Evolutionary conservation across 208 protist species (phyloP), one percentile per base, ranked within the genome.

Genomic region (Leishmania guyanensis): DNA sequence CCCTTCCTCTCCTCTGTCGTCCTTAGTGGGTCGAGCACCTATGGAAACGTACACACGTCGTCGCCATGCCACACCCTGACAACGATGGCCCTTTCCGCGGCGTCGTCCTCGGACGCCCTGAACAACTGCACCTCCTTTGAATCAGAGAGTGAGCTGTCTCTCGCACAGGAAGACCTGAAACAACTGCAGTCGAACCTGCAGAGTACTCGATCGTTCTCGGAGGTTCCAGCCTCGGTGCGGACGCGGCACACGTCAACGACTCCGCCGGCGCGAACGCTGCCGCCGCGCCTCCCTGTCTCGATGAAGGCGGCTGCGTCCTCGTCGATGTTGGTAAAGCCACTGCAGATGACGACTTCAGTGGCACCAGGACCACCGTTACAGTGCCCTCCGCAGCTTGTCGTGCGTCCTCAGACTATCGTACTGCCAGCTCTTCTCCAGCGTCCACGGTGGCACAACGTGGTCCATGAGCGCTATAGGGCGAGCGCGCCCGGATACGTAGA

Each of bases 131-230:
- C 77, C 22, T 88, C 84, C 26, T 88, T 88, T 29, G 84, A 84
- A 50, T 3, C 79, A 29, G 80, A 88, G 69, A 78, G 74, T 36
- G 84, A 88, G 46, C 77, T 88, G 39, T 29, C 26, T 22, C 50
- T 66, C 29, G 80, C 82, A 8, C 71, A 79, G 56, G 68, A 73
- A 2, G 84, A 88, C 60, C 29, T 80, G 43, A 6, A 71, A 4
- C 66, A 80, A 70, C 48, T 54, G 33, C 58, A 71, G 20, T 20
- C 54, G 22, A 5, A 2, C 0, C 20, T 48, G 3, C 36, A 50
- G 17, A 16, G 36, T 26, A 16, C 33, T 33, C 20, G 9, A 5
- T 1, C 16, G 3, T 17, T 8, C 0, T 16, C 43, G 46, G 53
- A n/a, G 17, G 4, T 2, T 2, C 20, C 17, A 50, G 22, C 1